These are phyloP conservation scores for Hyphopichia wangnamkhiaoensis DNA, from an alignment of 1,139 yeast species.

Conservation along the genomic window DNA sequence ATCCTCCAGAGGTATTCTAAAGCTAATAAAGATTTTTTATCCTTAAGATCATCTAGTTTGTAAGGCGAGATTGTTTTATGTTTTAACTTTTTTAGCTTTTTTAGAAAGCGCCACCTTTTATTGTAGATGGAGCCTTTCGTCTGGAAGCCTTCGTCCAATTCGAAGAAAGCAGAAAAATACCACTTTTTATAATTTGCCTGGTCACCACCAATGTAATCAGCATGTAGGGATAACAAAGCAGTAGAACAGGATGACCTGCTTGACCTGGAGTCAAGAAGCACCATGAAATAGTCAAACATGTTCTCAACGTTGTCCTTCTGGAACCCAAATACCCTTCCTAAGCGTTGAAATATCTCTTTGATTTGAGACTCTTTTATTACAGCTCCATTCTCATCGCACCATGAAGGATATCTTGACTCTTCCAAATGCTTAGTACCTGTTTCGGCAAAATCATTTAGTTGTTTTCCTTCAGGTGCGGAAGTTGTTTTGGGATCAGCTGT, in stretches of 20 bases:
- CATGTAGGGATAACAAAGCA: conserved; percentile 39
- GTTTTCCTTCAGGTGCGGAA: no score
- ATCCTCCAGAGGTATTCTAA: conserved; percentile 26
- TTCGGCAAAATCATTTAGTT: no score
- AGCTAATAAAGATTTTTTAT: conserved; percentile 16
- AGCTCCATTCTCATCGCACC: conserved; percentile 40
- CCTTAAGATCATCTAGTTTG: conserved; percentile 15
- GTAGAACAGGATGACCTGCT: conserved; percentile 36
- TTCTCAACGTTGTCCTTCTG: conserved; percentile 38
- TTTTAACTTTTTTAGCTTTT: conserved; percentile 9
- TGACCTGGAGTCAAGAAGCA: conserved; percentile 40
- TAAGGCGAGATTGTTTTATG: conserved; percentile 9
- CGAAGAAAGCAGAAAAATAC: conserved; percentile 38
- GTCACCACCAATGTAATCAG: conserved; percentile 46
- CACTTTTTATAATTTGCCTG: conserved; percentile 42
- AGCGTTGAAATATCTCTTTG: conserved; percentile 17
- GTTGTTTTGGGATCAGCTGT: no score
- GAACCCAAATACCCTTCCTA: conserved; percentile 30
- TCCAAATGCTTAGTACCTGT: no score
- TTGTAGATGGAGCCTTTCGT: conserved; percentile 4
- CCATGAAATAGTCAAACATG: conserved; percentile 42
- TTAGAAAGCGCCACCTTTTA: conserved; percentile 14
- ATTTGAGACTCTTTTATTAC: conserved; percentile 21
- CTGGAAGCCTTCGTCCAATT: conserved; percentile 17
- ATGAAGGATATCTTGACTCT: conserved; percentile 11